A percentile compares a stretch with the other conserved stretches of the same genome.
phyloP scores from a whole-genome alignment of 169 alveolate genomes.

The Cryptosporidium parvum region DNA sequence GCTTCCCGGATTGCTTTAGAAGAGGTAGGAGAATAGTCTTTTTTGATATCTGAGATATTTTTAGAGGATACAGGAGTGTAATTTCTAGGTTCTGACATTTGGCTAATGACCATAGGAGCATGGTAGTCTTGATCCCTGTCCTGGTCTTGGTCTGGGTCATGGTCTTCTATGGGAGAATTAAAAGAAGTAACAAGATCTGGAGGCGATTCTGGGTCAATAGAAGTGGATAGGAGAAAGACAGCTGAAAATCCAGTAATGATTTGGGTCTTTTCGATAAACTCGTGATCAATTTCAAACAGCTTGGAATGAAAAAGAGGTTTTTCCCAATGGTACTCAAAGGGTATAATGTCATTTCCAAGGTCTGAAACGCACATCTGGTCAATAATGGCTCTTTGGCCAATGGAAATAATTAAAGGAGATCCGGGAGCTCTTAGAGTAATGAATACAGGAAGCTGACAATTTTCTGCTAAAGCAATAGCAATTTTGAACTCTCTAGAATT shows the following conservation, averaged over 20 bases:
- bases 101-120: neutral
- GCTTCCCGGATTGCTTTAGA: neutral
- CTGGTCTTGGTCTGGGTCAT: neutral
- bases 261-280: constrained; percentile 56
- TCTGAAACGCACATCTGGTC: constrained; percentile 52
- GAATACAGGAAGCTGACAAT: constrained; percentile 66
- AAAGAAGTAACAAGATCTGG: neutral
- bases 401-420: constrained; percentile 47
- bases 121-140: neutral
- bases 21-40: neutral
- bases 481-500: constrained; percentile 71
- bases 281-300: constrained; percentile 18
- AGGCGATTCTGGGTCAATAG: neutral
- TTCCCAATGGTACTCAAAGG: constrained; percentile 65
- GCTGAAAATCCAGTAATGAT: constrained; percentile 61
- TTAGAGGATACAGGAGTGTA: too few relatives aligned
- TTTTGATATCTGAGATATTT: neutral
- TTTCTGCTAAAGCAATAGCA: constrained; percentile 70
- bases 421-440: constrained; percentile 68
- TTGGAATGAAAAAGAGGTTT: constrained; percentile 38
- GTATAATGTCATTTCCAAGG: neutral
- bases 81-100: neutral
- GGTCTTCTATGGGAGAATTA: constrained; percentile 6
- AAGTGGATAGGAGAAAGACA: constrained; percentile 41
- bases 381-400: constrained; percentile 75